These are phyloP conservation scores for Zasmidium cellare DNA, from an alignment of 2,329 filamentous ascomycete genomes.

Conservation along the genomic window DNA sequence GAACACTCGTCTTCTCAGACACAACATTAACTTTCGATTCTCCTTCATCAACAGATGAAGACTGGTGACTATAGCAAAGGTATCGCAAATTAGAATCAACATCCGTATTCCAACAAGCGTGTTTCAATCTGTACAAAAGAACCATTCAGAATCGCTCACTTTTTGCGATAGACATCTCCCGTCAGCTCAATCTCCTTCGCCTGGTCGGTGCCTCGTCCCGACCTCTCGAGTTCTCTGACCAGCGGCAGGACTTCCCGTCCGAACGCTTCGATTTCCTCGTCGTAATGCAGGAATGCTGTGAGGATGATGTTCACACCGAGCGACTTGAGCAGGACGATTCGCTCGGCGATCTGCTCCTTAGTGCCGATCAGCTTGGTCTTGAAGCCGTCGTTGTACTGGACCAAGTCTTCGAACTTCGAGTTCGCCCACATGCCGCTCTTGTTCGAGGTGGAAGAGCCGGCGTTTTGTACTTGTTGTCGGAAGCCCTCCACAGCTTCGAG, in stretches of 20 bases:
- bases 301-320: conserved; percentile 47
- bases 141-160: conserved; percentile 21
- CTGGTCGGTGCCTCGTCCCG: conserved; percentile 50
- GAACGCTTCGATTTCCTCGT: conserved; percentile 54
- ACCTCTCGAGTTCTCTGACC: conserved; percentile 49
- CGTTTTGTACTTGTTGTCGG: conserved; percentile 51
- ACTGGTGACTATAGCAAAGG: neutral
- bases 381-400: conserved; percentile 59
- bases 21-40: conserved; percentile 3
- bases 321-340: conserved; percentile 51
- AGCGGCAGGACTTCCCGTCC: conserved; percentile 49
- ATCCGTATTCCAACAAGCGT: neutral
- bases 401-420: conserved; percentile 53
- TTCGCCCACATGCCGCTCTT: conserved; percentile 57
- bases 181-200: conserved; percentile 50
- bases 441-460: conserved; percentile 48
- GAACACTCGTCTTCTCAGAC: neutral
- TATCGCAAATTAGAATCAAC: conserved; percentile 12
- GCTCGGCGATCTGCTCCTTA: conserved; percentile 52
- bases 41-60: neutral
- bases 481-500: conserved; percentile 53
- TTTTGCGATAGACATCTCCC: conserved; percentile 47
- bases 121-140: neutral
- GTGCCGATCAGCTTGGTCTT: conserved; percentile 57
- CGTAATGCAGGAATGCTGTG: conserved; percentile 54